Evolutionary conservation across 164 flowering plant species (phyloP), one percentile per base, ranked within the genome.

Genomic region (Magnolia sinica): DNA sequence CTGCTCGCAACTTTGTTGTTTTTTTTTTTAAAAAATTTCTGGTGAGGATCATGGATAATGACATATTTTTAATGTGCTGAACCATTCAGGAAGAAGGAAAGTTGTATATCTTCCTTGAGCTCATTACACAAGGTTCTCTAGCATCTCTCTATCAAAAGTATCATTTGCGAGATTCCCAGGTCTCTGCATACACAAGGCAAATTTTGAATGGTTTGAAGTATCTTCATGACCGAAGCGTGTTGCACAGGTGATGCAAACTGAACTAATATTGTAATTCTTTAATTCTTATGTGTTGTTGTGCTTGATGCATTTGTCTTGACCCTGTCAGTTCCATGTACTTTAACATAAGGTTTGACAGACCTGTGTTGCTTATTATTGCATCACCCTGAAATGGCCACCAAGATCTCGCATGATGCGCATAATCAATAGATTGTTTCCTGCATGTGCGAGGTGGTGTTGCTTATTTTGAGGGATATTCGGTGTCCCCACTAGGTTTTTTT

Each of bases 41-140:
- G 19, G 45, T 29, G 50, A 37, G 27, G 49, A 31, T 7, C 11
- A 68, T 68, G 18, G 8, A 29, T 68, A 29, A 20, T 22, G 24
- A 22, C n/a, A 22, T n/a, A 68, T 13, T 68, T 31, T 31, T 50
- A 18, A 5, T 64, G 49, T n/a, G 8, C 20, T 71, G n/a, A 9
- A 70, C 20, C 75, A 70, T 82, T 82, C 85, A 96, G 99, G 95
- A 90, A 84, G 94, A 87, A 31, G 84, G 85, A 78, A 89, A 86
- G 24, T 87, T 96, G 8, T 96, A 90, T 74, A 96, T 96, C 72
- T 96, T 96, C 83, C 95, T 96, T 20, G 99, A 96, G 87, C 90
- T 94, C 14, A 92, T 90, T 31, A 86, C 94, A 24, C 84, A 88
- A 82, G 97, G 97, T 74, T 94, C 98, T 78, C 92, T 96, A 69